A percentile compares a stretch with the other conserved stretches of the same genome.
Evolutionary conservation across 352 stramenopile genomes (phyloP).

Genomic region (Phytopythium mirpurense): DNA sequence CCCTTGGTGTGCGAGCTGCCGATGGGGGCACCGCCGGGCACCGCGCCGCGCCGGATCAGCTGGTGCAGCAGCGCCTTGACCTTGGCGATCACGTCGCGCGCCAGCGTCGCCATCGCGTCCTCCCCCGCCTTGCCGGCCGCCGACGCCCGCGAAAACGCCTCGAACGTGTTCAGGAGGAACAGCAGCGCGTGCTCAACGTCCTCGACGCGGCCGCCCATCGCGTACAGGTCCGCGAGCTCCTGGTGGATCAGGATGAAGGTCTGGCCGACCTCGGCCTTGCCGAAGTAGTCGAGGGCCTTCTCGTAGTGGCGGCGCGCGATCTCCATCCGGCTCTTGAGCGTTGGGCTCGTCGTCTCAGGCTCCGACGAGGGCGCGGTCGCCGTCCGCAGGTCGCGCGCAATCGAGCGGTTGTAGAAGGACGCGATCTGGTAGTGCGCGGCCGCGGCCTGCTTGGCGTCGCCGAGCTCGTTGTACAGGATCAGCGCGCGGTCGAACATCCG

Average conservation of each 20-base stretch:
- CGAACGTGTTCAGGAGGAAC: slow-evolving; percentile 70
- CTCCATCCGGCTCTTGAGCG: slow-evolving; percentile 68
- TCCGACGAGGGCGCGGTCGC: slow-evolving; percentile 13
- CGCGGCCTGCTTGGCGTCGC: slow-evolving; percentile 62
- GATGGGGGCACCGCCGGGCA: slow-evolving; percentile 1
- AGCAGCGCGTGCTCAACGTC: slow-evolving; percentile 76
- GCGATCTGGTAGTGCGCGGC: slow-evolving; percentile 86
- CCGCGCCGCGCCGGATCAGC: slow-evolving; percentile 45
- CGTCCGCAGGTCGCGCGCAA: slow-evolving; percentile 31
- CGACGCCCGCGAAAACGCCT: slow-evolving; percentile 37
- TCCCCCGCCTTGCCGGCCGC: slow-evolving; percentile 7
- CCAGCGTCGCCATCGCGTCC: slow-evolving; percentile 34
- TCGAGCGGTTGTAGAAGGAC: slow-evolving; percentile 64
- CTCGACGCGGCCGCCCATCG: slow-evolving; percentile 53
- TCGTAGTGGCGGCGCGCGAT: slow-evolving; percentile 82
- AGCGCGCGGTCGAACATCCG: slow-evolving; percentile 72
- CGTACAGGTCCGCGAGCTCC: slow-evolving; percentile 73
- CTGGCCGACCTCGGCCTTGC: slow-evolving; percentile 51
- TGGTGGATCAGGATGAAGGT: slow-evolving; percentile 84
- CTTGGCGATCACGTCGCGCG: slow-evolving; percentile 38
- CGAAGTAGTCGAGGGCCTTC: slow-evolving; percentile 79
- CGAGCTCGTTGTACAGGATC: slow-evolving; percentile 67
- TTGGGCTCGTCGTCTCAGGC: slow-evolving; percentile 11
- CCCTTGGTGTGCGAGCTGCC: slow-evolving; percentile 20
- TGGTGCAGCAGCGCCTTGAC: slow-evolving; percentile 58